phyloP scores from a whole-genome alignment of 495 filamentous ascomycete genomes.

The Friedmanniomyces endolithicus region DNA sequence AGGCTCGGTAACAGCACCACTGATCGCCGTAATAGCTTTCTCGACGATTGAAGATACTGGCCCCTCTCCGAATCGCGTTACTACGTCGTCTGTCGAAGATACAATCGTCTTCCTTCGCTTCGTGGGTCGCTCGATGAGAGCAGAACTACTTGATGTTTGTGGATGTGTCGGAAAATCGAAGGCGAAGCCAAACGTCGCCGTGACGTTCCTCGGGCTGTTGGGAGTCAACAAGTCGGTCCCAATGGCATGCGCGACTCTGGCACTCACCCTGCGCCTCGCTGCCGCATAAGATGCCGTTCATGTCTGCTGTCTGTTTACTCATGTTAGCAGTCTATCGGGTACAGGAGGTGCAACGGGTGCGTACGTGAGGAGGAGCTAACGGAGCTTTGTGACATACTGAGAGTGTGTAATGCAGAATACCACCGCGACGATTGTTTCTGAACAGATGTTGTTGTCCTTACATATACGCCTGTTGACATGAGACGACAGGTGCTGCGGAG shows the following conservation, averaged over 20 bases:
- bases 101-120: conserved; percentile 5
- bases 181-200: conserved; percentile 39
- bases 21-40: too few species aligned
- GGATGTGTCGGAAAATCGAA: conserved; percentile 21
- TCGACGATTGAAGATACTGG: too few species aligned
- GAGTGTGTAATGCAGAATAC: background rate
- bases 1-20: too few species aligned
- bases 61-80: background rate
- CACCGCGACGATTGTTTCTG: too few species aligned
- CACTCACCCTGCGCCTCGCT: conserved; percentile 47
- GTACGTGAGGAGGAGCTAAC: background rate
- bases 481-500: background rate
- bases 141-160: background rate
- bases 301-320: conserved; percentile 25
- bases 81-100: background rate
- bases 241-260: conserved; percentile 17
- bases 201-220: conserved; percentile 14
- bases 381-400: conserved; percentile 3
- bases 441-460: background rate
- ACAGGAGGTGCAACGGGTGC: background rate
- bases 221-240: background rate
- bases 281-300: conserved; percentile 46
- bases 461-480: background rate
- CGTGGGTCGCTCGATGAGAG: background rate
- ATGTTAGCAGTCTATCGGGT: background rate